Conservation (phyloP, 106 monocot genomes). For the Acanthochlamys bracteata region DNA sequence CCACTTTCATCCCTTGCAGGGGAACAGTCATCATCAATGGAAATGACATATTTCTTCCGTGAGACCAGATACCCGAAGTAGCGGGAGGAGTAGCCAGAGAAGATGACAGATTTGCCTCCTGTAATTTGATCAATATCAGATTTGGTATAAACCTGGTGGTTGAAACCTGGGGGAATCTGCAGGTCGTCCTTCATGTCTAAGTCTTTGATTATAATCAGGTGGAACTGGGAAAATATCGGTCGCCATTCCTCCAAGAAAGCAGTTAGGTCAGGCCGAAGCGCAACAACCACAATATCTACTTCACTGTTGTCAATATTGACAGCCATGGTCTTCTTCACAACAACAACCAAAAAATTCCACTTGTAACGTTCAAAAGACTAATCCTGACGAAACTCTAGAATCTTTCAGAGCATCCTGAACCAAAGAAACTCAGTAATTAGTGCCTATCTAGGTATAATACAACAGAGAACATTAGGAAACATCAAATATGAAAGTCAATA, state of each 20-base stretch:
- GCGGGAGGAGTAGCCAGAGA: slow-evolving; percentile 77
- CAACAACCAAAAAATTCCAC: neutral
- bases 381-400: slow-evolving; percentile 24
- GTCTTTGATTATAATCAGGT: slow-evolving; percentile 75
- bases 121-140: slow-evolving; percentile 45
- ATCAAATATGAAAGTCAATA: slow-evolving; percentile 12
- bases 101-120: slow-evolving; percentile 40
- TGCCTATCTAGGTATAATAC: neutral
- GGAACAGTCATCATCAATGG: slow-evolving; percentile 66
- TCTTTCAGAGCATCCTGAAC: slow-evolving; percentile 81
- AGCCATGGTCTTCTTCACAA: slow-evolving; percentile 35
- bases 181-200: slow-evolving; percentile 55
- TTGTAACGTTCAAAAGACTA: neutral
- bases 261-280: slow-evolving; percentile 58
- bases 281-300: slow-evolving; percentile 70
- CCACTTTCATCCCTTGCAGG: slow-evolving; percentile 45
- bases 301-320: slow-evolving; percentile 42
- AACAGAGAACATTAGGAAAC: neutral
- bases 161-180: slow-evolving; percentile 57
- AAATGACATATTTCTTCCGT: slow-evolving; percentile 64
- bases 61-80: slow-evolving; percentile 93
- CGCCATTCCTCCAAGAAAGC: slow-evolving; percentile 69
- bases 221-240: slow-evolving; percentile 56
- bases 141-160: slow-evolving; percentile 65
- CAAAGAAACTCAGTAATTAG: neutral